Evolutionary conservation across 169 alveolate genomes (phyloP), one percentile per base, ranked within the genome.

Genomic region (Amoebophrya sp.): DNA sequence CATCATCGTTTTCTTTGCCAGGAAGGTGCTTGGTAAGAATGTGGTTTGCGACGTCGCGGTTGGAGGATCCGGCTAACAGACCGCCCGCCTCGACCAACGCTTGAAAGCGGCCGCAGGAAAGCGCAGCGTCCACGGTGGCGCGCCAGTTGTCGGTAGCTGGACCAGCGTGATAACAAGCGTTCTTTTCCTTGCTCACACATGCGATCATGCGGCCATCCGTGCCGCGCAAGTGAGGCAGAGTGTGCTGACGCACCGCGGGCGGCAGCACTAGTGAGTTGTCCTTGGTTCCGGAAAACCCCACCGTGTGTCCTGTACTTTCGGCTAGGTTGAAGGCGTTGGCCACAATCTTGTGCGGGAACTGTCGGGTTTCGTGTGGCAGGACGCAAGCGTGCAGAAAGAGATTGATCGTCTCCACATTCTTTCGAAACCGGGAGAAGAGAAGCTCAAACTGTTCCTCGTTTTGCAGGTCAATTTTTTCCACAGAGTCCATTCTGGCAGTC

Each of bases 351-450:
- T 90, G 77, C 3, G 92, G 92, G 65, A 38, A 90, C 41, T 90
- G 92, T 0, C 90, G 65, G 34, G 92, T 90, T 40, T 90, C 92
- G 34, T 23, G 10, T 2, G 92, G 92, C 29, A 90, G 65, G 38
- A 90, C 29, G 26, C 92, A 90, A 24, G 53, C 90, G 55, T 89
- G 65, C 0, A 91, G 90, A 89, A 89, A 91, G 78, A 91, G 77
- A 2, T 89, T 90, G 29, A 91, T 91, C 2, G 93, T 91, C 93
- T 91, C 93, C 34, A 91, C 55, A 90, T 91, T 91, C 90, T 40
- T 65, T 55, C 23, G 90, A 36, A 76, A 91, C 23, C 40, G 38
- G n/a, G 55, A 76, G 38, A n/a, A 40, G 24, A 91, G 93, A 0
- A 77, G 41, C 14, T 76, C 90, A 24, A 91, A 24, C 90, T 91